A percentile compares a stretch with the other conserved stretches of the same genome.
Evolutionary conservation across 179 eudicot genomes (phyloP).

Genomic region (Nepenthes alata): DNA sequence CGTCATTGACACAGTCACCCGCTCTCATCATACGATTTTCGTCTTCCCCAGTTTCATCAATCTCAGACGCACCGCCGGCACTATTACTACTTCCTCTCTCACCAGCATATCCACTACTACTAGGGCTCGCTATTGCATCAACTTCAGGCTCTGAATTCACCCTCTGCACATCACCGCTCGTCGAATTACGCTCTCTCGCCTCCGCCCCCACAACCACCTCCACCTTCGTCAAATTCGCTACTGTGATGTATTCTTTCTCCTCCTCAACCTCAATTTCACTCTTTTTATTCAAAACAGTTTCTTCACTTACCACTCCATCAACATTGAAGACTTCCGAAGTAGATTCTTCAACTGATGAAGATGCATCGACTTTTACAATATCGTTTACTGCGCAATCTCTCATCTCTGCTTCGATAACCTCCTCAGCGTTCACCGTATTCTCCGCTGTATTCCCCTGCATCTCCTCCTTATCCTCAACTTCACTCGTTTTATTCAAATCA

Average conservation of each 20-base stretch:
- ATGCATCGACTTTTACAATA: background rate
- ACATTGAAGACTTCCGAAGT: background rate
- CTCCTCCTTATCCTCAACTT: conserved; percentile 7
- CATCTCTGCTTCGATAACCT: conserved; percentile 1
- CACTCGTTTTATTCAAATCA: background rate
- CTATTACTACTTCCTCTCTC: conserved; percentile 67
- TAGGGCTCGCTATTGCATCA: conserved; percentile 46
- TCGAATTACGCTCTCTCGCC: conserved; percentile 15
- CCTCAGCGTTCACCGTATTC: conserved; percentile 1
- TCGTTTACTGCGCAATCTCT: background rate
- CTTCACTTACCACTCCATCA: conserved; percentile 6
- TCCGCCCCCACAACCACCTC: conserved; percentile 12
- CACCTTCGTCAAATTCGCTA: background rate
- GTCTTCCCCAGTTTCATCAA: conserved; percentile 32
- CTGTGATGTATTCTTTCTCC: conserved; percentile 7
- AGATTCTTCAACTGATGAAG: background rate
- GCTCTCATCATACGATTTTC: conserved; percentile 22
- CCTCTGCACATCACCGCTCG: conserved; percentile 21
- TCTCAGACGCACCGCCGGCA: conserved; percentile 31
- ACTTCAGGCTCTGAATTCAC: conserved; percentile 33
- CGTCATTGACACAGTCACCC: conserved; percentile 15
- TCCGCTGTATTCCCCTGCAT: background rate
- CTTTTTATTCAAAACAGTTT: conserved; percentile 4
- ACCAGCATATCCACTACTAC: conserved; percentile 85
- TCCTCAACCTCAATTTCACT: conserved; percentile 5